Conservation (phyloP, 2,329 filamentous ascomycete species). For the Colletotrichum viniferum region DNA sequence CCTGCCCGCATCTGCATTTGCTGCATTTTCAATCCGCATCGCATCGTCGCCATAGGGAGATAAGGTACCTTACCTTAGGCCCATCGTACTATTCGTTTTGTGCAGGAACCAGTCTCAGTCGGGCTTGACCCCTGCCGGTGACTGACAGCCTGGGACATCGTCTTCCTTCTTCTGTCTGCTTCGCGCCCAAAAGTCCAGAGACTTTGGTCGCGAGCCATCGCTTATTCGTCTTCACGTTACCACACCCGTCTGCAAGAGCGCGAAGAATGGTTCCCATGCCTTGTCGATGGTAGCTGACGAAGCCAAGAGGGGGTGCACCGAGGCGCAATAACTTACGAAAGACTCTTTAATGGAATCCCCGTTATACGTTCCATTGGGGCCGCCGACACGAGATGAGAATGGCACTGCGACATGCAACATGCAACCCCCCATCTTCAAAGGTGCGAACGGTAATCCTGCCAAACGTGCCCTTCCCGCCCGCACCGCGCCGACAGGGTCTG, state of each 20-base stretch:
- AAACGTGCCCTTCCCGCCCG: neutral
- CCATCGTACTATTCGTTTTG: conserved; percentile 14
- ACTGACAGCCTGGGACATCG: neutral
- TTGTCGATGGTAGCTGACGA: neutral
- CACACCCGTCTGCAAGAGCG: neutral
- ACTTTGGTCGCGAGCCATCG: neutral
- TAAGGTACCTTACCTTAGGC: conserved; percentile 16
- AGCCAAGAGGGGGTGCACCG: neutral
- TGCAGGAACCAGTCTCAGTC: conserved; percentile 16
- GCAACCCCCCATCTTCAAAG: neutral
- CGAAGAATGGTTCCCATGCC: neutral
- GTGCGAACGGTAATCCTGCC: neutral
- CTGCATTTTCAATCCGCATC: neutral
- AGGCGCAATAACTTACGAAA: neutral
- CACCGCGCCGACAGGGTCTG: neutral
- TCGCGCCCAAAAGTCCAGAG: neutral
- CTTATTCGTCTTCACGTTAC: neutral
- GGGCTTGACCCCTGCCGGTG: conserved; percentile 5
- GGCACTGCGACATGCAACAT: neutral
- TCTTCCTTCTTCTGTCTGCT: neutral
- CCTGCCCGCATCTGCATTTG: neutral
- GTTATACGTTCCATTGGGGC: neutral
- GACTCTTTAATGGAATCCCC: neutral
- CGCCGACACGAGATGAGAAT: neutral
- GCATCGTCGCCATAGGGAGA: neutral